A percentile compares a stretch with the other conserved stretches of the same genome.
These are phyloP conservation scores for Monosporascus cannonballus DNA, from an alignment of 2,329 filamentous ascomycete species.

Conservation along the genomic window DNA sequence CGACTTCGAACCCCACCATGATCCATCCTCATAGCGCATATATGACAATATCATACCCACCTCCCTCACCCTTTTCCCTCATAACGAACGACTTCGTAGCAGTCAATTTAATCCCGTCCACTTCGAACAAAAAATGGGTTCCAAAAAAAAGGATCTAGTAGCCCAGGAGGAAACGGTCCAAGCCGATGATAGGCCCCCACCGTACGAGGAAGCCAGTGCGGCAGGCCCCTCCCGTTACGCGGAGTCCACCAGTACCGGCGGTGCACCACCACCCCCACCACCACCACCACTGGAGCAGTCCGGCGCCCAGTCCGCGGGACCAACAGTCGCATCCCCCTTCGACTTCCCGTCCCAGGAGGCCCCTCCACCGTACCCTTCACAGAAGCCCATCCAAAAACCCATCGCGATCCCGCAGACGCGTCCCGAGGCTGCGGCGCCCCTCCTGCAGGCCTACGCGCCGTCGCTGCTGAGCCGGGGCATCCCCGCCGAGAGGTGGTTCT, in stretches of 20 bases:
- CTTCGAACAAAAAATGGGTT: not conserved
- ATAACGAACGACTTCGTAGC: too few relatives aligned
- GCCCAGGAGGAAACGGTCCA: conserved; percentile 3
- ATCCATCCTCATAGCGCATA: too few relatives aligned
- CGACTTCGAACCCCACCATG: too few relatives aligned
- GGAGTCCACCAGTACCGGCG: not conserved
- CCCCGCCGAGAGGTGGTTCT: conserved; percentile 14
- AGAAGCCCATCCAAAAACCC: conserved; percentile 15
- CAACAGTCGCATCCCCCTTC: conserved; percentile 31
- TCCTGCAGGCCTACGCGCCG: conserved; percentile 33
- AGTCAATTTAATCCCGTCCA: not conserved
- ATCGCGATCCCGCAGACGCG: conserved; percentile 36
- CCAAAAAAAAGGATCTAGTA: not conserved
- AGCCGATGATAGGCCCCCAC: conserved; percentile 8
- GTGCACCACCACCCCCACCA: not conserved
- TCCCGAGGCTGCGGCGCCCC: conserved; percentile 29
- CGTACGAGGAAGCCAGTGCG: conserved; percentile 12
- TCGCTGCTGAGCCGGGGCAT: conserved; percentile 31
- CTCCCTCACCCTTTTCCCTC: too few relatives aligned
- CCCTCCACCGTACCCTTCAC: conserved; percentile 23
- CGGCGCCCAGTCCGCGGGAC: conserved; percentile 8
- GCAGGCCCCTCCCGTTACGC: not conserved
- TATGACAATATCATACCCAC: too few relatives aligned
- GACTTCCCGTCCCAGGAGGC: conserved; percentile 30
- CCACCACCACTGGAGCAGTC: not conserved